These are phyloP conservation scores for Posidonia oceanica DNA, from an alignment of 116 monocot species.

Conservation along the genomic window DNA sequence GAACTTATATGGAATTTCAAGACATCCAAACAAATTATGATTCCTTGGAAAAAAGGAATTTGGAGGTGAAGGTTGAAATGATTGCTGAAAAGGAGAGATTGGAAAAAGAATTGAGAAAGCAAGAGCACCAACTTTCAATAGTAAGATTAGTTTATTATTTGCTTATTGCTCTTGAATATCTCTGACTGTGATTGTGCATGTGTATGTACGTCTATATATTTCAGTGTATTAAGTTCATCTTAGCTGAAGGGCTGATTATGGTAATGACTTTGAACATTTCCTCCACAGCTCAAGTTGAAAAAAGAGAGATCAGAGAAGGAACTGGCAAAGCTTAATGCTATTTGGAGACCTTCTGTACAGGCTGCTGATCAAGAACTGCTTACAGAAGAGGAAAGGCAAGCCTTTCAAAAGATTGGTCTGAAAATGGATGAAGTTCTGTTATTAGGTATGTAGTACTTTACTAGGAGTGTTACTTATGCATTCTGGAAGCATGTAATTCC, in stretches of 20 bases:
- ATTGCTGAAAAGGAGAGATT: constrained; percentile 58
- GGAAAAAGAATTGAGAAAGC: constrained; percentile 53
- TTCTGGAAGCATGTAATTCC: no score
- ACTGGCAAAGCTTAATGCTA: constrained; percentile 40
- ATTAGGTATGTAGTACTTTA: constrained; percentile 36
- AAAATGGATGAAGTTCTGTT: constrained; percentile 71
- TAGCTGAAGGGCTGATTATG: neutral
- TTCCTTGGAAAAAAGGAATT: constrained; percentile 6
- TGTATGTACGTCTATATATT: neutral
- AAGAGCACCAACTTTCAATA: constrained; percentile 49
- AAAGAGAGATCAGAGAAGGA: constrained; percentile 56
- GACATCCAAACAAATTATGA: constrained; percentile 31
- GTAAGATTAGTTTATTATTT: constrained; percentile 33
- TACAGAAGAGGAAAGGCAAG: constrained; percentile 79
- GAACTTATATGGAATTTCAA: constrained; percentile 57
- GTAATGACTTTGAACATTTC: neutral
- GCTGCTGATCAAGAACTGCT: constrained; percentile 62
- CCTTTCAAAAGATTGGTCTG: constrained; percentile 48
- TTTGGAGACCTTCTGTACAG: constrained; percentile 37
- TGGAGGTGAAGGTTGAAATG: constrained; percentile 18
- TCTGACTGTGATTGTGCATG: neutral
- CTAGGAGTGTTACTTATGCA: no score
- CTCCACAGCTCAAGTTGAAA: constrained; percentile 54
- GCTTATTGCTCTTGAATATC: constrained; percentile 6
- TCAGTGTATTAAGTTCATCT: neutral